Evolutionary conservation across 345 rosid genomes (phyloP), one percentile per base, ranked within the genome.

Genomic region (Theobroma cacao): DNA sequence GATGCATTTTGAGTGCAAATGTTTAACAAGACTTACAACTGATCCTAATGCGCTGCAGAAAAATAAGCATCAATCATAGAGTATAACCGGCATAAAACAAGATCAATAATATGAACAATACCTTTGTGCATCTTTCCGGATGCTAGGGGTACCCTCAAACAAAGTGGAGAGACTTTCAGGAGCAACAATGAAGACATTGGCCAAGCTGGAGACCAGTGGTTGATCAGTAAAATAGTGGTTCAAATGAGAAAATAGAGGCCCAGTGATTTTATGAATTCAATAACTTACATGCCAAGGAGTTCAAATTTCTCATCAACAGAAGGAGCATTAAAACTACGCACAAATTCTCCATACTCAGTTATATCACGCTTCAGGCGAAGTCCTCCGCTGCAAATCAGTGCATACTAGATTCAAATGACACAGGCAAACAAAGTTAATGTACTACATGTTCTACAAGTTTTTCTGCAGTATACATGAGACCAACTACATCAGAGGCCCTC

Each of bases 101-200:
- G 56, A 65, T 10, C 38, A 53, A 47, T 65, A 69, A 63, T 34
- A 61, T 47, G 63, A 75, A 24, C 43, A 26, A 64, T 89, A 89
- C 99, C 98, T 92, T 80, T 92, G 98, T 0, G 95, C 97, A 76
- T 96, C 98, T 86, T 89, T 94, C 58, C 93, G 91, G 53, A 96
- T 94, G 84, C 97, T 91, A 72, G 97, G 98, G 30, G 94, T 90
- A 40, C 98, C 99, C 88, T 96, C 99, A 52, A 94, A 92, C 91
- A 96, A 82, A 48, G 91, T 83, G 68, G 98, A 87, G 79, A 96
- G 91, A 70, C 99, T 96, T 83, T 96, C 98, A 59, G 99, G 98
- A 75, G 99, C 98, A 59, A 96, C 98, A 60, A 96, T 91, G 75
- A 96, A 96, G 40, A 90, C 99, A 77, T 96, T 96, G 75, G 99